Percentiles rank a stretch among this genome's conserved stretches.
These are phyloP conservation scores for Stachybotrys echinatus DNA, from an alignment of 2,329 filamentous ascomycete species.

Conservation along the genomic window DNA sequence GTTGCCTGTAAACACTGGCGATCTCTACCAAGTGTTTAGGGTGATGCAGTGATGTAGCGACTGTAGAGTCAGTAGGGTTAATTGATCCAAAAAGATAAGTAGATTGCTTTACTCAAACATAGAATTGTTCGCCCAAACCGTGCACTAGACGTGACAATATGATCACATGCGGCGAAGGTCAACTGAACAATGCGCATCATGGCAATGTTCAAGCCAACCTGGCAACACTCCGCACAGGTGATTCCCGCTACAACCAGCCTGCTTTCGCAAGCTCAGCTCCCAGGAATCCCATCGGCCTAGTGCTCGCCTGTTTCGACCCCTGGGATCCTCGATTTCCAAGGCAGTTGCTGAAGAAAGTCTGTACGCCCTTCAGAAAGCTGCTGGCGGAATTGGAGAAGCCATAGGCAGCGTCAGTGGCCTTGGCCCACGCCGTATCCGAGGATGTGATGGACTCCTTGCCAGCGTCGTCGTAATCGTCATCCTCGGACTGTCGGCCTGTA, in stretches of 20 bases:
- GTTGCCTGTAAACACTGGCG: constrained; percentile 17
- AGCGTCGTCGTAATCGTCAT: neutral
- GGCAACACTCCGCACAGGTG: no score
- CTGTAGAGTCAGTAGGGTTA: no score
- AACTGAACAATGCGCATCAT: no score
- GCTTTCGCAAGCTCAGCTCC: neutral
- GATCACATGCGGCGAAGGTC: no score
- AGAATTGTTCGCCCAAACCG: no score
- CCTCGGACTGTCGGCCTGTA: neutral
- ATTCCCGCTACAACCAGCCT: neutral
- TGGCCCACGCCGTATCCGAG: neutral
- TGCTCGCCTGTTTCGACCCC: neutral
- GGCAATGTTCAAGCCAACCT: no score
- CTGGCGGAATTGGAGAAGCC: neutral
- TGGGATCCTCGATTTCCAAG: neutral
- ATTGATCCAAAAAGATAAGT: no score
- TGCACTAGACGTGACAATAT: no score
- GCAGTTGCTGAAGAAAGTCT: neutral
- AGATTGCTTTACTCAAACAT: no score
- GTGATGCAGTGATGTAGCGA: constrained; percentile 4
- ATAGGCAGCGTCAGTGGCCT: neutral
- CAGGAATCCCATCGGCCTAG: neutral
- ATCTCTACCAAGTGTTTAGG: constrained; percentile 24
- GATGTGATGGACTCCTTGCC: neutral
- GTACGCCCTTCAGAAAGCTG: neutral